Percentiles rank a stretch among this genome's conserved stretches.
Evolutionary conservation across 345 rosid genomes (phyloP).

Genomic region (Mangifera indica): DNA sequence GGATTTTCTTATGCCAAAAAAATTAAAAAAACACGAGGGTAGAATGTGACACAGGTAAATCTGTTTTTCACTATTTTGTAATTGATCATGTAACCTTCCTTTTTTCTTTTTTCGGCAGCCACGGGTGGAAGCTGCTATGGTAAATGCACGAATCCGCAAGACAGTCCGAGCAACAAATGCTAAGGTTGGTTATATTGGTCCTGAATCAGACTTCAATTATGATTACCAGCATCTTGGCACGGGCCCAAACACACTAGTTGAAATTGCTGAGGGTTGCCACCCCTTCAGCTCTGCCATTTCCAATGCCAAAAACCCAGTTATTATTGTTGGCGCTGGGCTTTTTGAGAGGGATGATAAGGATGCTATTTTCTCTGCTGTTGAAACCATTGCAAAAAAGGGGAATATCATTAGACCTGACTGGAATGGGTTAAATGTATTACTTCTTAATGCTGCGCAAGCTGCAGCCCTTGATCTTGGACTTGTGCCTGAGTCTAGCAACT

Average conservation of each 20-base stretch:
- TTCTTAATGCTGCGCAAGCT: conserved; percentile 91
- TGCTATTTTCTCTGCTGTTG: conserved; percentile 72
- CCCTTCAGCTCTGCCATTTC: conserved; percentile 60
- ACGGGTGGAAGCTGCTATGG: conserved; percentile 96
- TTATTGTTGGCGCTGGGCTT: conserved; percentile 85
- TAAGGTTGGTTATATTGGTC: conserved; percentile 89
- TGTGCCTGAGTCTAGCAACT: conserved; percentile 63
- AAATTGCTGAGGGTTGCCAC: conserved; percentile 80
- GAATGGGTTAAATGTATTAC: conserved; percentile 92
- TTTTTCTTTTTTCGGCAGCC: conserved; percentile 50
- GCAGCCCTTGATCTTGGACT: conserved; percentile 99
- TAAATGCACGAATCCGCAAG: conserved; percentile 92
- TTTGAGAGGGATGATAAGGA: conserved; percentile 80
- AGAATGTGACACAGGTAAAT: background rate
- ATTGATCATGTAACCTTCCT: conserved; percentile 10
- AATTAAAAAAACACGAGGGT: no score
- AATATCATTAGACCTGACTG: conserved; percentile 84
- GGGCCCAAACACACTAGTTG: conserved; percentile 72
- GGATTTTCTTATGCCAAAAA: no score
- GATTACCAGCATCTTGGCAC: conserved; percentile 86
- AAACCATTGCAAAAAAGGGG: conserved; percentile 61
- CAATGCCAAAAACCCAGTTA: conserved; percentile 86
- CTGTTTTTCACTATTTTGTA: background rate
- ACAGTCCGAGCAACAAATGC: conserved; percentile 80
- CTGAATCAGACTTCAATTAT: conserved; percentile 73